These are phyloP conservation scores for Pseudonitzschia pungens DNA, from an alignment of 108 stramenopile genomes.

Conservation along the genomic window DNA sequence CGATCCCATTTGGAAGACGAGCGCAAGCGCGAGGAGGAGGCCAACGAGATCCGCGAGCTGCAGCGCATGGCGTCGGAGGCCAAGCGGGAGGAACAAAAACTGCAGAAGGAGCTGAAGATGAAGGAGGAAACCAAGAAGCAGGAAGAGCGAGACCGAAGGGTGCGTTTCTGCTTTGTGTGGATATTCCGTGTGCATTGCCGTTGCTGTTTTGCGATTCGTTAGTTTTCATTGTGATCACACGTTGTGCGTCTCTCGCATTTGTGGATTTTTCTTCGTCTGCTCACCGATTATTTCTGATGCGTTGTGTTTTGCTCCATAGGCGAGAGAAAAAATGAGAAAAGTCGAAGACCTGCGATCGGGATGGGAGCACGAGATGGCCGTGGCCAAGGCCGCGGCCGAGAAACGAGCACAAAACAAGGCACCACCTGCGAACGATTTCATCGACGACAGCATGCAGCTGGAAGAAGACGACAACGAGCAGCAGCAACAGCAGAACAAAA, in stretches of 20 bases:
- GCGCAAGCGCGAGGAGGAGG: slow-evolving; percentile 67
- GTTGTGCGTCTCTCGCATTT: background rate
- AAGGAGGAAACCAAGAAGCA: slow-evolving; percentile 58
- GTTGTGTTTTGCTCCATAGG: slow-evolving; percentile 26
- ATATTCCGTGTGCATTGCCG: too few relatives aligned
- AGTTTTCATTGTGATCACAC: too few relatives aligned
- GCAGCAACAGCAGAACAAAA: too few relatives aligned
- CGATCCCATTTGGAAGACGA: slow-evolving; percentile 82
- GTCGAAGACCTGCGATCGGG: slow-evolving; percentile 58
- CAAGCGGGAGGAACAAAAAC: slow-evolving; percentile 57
- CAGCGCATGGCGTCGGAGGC: slow-evolving; percentile 70
- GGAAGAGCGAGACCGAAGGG: slow-evolving; percentile 69
- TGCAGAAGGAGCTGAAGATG: slow-evolving; percentile 44
- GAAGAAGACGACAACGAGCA: slow-evolving; percentile 46
- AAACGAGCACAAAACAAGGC: slow-evolving; percentile 47
- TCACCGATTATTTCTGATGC: background rate
- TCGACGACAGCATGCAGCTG: slow-evolving; percentile 41
- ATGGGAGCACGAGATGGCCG: slow-evolving; percentile 67
- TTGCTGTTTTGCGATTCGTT: too few relatives aligned
- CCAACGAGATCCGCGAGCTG: slow-evolving; percentile 59
- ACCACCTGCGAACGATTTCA: slow-evolving; percentile 34
- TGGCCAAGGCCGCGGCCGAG: slow-evolving; percentile 43
- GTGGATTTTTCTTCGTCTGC: too few relatives aligned
- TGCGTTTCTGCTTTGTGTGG: slow-evolving; percentile 14
- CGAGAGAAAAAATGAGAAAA: slow-evolving; percentile 62